Percentiles rank a stretch among this genome's conserved stretches.
phyloP scores from a whole-genome alignment of 164 flowering plant genomes.

The Echeveria elegans region DNA sequence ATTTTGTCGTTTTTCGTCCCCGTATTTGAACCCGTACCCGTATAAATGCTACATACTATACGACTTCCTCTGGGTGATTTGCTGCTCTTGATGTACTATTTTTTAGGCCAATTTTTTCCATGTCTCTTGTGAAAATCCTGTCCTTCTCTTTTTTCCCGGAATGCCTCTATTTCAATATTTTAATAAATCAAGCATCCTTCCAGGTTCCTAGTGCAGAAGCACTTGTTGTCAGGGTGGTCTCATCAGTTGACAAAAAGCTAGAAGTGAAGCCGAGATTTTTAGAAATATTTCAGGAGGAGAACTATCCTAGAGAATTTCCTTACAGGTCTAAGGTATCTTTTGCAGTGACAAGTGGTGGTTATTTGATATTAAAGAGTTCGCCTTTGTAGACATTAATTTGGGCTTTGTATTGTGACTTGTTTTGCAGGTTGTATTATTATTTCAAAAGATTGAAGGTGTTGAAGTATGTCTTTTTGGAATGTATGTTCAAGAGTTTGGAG shows the following conservation, averaged over 20 bases:
- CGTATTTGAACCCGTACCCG: too few relatives aligned
- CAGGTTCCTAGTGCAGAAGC: conserved; percentile 89
- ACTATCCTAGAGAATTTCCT: conserved; percentile 79
- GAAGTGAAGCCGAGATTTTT: conserved; percentile 89
- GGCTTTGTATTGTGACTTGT: background rate
- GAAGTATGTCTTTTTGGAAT: background rate
- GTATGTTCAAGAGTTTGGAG: background rate
- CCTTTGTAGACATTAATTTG: too few relatives aligned
- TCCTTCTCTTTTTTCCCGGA: too few relatives aligned
- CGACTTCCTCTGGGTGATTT: too few relatives aligned
- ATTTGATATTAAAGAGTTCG: too few relatives aligned
- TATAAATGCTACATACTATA: too few relatives aligned
- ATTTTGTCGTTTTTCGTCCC: too few relatives aligned
- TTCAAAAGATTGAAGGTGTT: background rate
- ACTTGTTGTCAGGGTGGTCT: conserved; percentile 91
- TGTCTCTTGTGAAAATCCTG: too few relatives aligned
- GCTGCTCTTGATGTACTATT: too few relatives aligned
- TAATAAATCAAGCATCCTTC: background rate
- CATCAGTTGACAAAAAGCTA: conserved; percentile 95
- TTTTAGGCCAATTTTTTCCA: too few relatives aligned
- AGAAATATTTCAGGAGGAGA: conserved; percentile 87
- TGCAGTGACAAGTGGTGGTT: background rate
- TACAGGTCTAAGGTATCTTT: conserved; percentile 82
- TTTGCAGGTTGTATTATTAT: background rate
- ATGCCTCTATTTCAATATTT: background rate